Base-by-base conservation (phyloP, 2,329 filamentous ascomycete genomes). In the Penicillium sp. region DNA sequence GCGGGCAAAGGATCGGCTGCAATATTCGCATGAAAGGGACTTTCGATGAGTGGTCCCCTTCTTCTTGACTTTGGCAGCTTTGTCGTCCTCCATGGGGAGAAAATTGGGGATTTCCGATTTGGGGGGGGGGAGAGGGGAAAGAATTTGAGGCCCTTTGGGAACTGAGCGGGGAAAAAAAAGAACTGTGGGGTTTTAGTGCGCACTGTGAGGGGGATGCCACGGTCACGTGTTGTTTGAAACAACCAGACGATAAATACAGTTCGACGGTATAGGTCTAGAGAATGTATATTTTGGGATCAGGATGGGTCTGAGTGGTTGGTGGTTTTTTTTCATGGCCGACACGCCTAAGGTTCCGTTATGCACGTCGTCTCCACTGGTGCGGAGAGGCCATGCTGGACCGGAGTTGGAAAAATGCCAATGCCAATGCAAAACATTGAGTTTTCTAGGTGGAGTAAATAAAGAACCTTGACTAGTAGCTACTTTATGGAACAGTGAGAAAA, bases 1-100 rank as follows among this genome's bases (percentile, higher is more conserved):
- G 50, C 78, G 75, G 54, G 77, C 77, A 68, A 80, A 80, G 39
- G 77, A 74, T 60, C 78, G 69, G 63, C 75, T 77, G 68, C 77
- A 80, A 61, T 79, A 79, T 67, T 79, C 77, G 65, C 78, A 80
- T 26, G 76, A 75, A 44, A 80, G 64, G 13, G 78, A 79, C 66
- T 79, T 80, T 57, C 75, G 74, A 66, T 78, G 75, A 50, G 73
- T 60, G 44, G 72, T 64, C 52, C 63, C 63, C 65, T 77, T 78
- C 70, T 77, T 77, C 68, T 73, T 75, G 35, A 72, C 66, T 62
- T 75, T 76, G 57, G 69, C 63, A 48, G 63, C 60, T 63, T 70
- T 73, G 54, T 74, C 71, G 65, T 75, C 72, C 55, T 77, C 75
- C 75, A 77, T 77, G 56, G 53, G 58, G 55, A 56, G 56, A 39